These are phyloP conservation scores for Penicillium mononematosum DNA, from an alignment of 495 filamentous ascomycete genomes.

Conservation along the genomic window DNA sequence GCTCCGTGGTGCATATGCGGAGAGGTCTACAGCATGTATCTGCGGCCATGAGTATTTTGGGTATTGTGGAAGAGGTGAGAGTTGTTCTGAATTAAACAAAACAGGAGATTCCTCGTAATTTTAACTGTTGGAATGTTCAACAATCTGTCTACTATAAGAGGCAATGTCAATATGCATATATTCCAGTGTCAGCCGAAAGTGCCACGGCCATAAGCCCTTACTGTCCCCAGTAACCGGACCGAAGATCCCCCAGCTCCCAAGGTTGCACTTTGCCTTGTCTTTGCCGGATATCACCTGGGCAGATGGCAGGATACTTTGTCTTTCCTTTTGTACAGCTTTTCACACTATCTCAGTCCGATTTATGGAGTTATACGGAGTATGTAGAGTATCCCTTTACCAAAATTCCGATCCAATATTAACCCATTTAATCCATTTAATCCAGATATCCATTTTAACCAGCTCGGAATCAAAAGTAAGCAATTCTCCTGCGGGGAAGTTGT, in stretches of 20 bases:
- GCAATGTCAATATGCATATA: no score
- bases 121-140: no score
- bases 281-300: conserved; percentile 34
- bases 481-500: conserved; percentile 21
- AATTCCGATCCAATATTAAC: not conserved
- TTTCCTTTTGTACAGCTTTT: not conserved
- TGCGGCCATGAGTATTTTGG: not conserved
- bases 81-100: not conserved
- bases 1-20: conserved; percentile 3
- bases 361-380: not conserved
- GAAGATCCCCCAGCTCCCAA: conserved; percentile 29
- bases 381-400: not conserved
- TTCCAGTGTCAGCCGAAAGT: no score
- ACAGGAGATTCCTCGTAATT: not conserved
- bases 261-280: conserved; percentile 20
- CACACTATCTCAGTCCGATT: not conserved
- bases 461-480: conserved; percentile 2
- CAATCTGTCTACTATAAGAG: no score
- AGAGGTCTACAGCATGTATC: not conserved
- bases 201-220: not conserved
- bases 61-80: not conserved
- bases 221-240: conserved; percentile 16
- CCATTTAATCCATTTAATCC: not conserved
- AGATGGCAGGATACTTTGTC: conserved; percentile 10
- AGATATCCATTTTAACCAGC: no score